A percentile compares a stretch with the other conserved stretches of the same genome.
These are phyloP conservation scores for Penstemon barbatus DNA, from an alignment of 257 asterid genomes.

Conservation along the genomic window DNA sequence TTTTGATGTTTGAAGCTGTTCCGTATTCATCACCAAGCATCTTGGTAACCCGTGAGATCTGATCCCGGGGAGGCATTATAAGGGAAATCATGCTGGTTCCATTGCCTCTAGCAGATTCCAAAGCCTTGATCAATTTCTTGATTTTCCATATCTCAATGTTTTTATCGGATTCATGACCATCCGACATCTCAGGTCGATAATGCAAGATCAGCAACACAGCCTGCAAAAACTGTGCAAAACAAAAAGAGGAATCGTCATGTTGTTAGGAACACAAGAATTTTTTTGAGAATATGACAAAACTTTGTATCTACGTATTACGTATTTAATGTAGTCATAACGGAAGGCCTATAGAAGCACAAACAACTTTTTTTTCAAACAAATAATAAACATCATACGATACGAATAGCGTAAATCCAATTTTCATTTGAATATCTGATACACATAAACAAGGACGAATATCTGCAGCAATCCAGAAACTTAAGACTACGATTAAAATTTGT, in stretches of 20 bases:
- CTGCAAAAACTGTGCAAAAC: constrained; percentile 12
- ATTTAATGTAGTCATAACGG: not conserved
- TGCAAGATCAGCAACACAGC: constrained; percentile 15
- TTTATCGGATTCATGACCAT: constrained; percentile 35
- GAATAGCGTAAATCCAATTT: not conserved
- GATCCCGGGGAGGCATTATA: constrained; percentile 44
- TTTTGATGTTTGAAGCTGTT: constrained; percentile 41
- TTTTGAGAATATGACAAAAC: not conserved
- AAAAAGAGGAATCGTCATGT: not conserved
- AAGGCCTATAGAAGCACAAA: not conserved
- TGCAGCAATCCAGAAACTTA: not conserved
- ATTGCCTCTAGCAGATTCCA: constrained; percentile 45
- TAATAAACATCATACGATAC: constrained; percentile 8
- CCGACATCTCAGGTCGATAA: constrained; percentile 28
- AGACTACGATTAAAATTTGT: not conserved
- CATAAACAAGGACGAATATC: not conserved
- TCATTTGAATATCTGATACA: not conserved
- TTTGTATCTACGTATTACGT: not conserved
- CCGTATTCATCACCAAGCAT: constrained; percentile 46
- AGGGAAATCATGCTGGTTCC: constrained; percentile 46
- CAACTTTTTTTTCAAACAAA: not conserved
- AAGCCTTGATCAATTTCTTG: constrained; percentile 39
- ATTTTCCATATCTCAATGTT: constrained; percentile 44
- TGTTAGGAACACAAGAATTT: not conserved
- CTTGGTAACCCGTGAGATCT: constrained; percentile 40